Evolutionary conservation across 228 moss, liverwort and hornwort species (phyloP).

Genomic region (Sphagnum fallax): DNA sequence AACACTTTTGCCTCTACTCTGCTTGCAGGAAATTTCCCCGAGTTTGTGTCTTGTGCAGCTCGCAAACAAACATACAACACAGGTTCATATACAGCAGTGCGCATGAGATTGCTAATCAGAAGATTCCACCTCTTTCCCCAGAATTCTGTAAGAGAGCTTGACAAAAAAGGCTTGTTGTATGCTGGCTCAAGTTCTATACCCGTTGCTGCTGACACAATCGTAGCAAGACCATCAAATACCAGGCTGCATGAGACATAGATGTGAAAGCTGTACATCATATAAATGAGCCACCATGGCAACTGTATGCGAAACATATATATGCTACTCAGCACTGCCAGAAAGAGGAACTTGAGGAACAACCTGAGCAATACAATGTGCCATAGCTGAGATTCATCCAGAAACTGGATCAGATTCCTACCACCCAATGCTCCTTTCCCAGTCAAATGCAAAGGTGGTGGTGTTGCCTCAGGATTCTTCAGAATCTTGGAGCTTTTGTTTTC

Average conservation of each 20-base stretch:
- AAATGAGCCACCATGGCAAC: constrained; percentile 12
- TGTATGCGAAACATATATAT: constrained; percentile 5
- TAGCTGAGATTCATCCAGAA: constrained; percentile 22
- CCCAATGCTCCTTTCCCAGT: neutral
- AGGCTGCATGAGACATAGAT: constrained; percentile 35
- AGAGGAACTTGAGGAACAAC: constrained; percentile 35
- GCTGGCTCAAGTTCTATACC: constrained; percentile 54
- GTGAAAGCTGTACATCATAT: constrained; percentile 20
- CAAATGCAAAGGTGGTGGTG: neutral
- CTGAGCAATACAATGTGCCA: constrained; percentile 30
- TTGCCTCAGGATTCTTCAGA: too few relatives aligned
- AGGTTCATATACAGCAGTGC: constrained; percentile 62
- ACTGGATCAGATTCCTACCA: too few relatives aligned
- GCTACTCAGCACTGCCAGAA: constrained; percentile 5
- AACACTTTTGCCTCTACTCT: too few relatives aligned
- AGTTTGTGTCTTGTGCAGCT: neutral
- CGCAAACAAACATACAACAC: constrained; percentile 1
- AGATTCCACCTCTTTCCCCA: constrained; percentile 93
- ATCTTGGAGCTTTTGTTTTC: too few relatives aligned
- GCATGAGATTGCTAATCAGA: constrained; percentile 58
- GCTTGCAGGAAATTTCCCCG: too few relatives aligned
- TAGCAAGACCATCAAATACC: constrained; percentile 57
- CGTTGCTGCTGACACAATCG: constrained; percentile 39
- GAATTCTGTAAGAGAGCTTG: constrained; percentile 69
- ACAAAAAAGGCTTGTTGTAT: constrained; percentile 64